Evolutionary conservation across 2,329 filamentous ascomycete species (phyloP).

Genomic region (Juglanconis oblonga): DNA sequence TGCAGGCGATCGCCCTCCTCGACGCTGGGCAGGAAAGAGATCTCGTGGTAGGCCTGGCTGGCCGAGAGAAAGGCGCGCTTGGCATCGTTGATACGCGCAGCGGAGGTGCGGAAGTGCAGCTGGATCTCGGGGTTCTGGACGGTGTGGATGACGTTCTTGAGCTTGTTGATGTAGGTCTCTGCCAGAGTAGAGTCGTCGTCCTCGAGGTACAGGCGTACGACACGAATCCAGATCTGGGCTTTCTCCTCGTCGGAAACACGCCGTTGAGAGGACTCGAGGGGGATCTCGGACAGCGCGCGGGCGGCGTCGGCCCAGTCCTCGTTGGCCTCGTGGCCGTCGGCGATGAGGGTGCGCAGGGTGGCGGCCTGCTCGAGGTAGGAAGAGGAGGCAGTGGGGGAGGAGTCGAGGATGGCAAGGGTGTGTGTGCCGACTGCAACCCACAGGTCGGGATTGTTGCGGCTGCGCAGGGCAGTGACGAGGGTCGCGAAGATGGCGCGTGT

Average conservation of each 20-base stretch:
- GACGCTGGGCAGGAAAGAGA: constrained; percentile 75
- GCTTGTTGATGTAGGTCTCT: constrained; percentile 86
- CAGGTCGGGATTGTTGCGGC: constrained; percentile 58
- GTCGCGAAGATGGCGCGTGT: constrained; percentile 66
- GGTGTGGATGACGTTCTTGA: constrained; percentile 86
- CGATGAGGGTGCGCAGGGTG: constrained; percentile 74
- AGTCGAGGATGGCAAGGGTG: constrained; percentile 64
- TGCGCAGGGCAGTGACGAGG: constrained; percentile 63
- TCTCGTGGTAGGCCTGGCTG: constrained; percentile 81
- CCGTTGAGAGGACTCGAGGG: constrained; percentile 84
- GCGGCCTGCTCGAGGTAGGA: constrained; percentile 85
- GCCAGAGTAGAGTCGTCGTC: constrained; percentile 86
- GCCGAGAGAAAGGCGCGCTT: constrained; percentile 87
- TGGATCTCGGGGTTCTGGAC: constrained; percentile 71
- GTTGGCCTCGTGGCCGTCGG: constrained; percentile 76
- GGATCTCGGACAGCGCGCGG: constrained; percentile 74
- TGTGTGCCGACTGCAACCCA: constrained; percentile 75
- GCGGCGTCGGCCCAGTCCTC: constrained; percentile 82
- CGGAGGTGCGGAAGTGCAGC: constrained; percentile 84
- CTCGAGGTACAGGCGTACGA: constrained; percentile 91
- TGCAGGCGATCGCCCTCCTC: constrained; percentile 82
- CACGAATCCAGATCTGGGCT: constrained; percentile 85
- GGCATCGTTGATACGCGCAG: constrained; percentile 89
- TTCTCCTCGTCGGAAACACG: constrained; percentile 79
- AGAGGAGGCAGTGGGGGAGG: constrained; percentile 50